Evolutionary conservation across 495 filamentous ascomycete species (phyloP).

Genomic region (Lichenothelia convexa): DNA sequence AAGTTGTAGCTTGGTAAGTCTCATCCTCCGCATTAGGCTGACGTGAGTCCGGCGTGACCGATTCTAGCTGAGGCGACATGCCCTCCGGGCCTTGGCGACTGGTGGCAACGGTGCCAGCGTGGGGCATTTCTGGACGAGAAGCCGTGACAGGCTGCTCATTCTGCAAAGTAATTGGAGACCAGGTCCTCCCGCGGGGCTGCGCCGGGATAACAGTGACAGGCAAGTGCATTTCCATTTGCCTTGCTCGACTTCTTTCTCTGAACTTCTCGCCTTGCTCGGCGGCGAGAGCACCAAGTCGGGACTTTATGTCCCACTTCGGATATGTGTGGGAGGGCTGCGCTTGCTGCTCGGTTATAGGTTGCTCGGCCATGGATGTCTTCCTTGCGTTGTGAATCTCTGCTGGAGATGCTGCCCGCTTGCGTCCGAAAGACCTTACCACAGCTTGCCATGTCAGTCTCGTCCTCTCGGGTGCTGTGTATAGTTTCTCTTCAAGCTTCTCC

Average conservation of each 20-base stretch:
- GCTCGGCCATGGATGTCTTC: slow-evolving; percentile 11
- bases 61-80: too few relatives aligned
- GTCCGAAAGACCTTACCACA: slow-evolving; percentile 34
- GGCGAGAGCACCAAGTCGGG: slow-evolving; percentile 19
- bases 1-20: too few relatives aligned
- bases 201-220: slow-evolving; percentile 55
- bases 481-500: too few relatives aligned
- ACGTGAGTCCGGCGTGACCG: too few relatives aligned
- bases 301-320: slow-evolving; percentile 17
- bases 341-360: not conserved
- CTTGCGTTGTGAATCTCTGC: slow-evolving; percentile 33
- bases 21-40: too few relatives aligned
- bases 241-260: slow-evolving; percentile 10
- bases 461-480: too few relatives aligned
- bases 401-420: slow-evolving; percentile 33
- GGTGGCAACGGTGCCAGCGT: too few relatives aligned
- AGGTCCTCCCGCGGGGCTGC: slow-evolving; percentile 31
- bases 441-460: slow-evolving; percentile 25
- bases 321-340: slow-evolving; percentile 11
- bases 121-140: too few relatives aligned
- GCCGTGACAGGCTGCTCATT: too few relatives aligned
- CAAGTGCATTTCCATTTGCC: slow-evolving; percentile 22
- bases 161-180: slow-evolving; percentile 15
- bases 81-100: too few relatives aligned
- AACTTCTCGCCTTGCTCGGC: slow-evolving; percentile 20